Percentiles rank a stretch among this genome's conserved stretches.
These are phyloP conservation scores for Didymella keratinophila DNA, from an alignment of 2,329 filamentous ascomycete genomes.

Conservation along the genomic window DNA sequence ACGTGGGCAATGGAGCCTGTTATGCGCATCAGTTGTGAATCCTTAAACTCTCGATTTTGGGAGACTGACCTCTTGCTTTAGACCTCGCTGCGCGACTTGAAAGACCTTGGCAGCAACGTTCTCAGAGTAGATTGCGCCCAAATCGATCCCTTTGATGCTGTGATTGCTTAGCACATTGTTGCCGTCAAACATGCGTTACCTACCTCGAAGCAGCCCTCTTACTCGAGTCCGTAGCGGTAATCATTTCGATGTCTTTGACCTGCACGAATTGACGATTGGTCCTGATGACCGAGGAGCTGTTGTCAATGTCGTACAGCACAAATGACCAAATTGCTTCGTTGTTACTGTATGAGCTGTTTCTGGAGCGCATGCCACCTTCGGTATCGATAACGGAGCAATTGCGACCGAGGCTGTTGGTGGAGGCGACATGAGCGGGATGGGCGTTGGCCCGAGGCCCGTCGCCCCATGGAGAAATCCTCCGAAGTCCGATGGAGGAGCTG, in stretches of 20 bases:
- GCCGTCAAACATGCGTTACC: neutral
- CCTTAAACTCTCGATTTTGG: too few relatives aligned
- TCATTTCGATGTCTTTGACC: constrained; percentile 14
- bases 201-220: constrained; percentile 19
- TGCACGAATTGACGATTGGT: neutral
- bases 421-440: constrained; percentile 33
- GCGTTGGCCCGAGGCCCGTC: constrained; percentile 40
- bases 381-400: constrained; percentile 36
- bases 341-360: constrained; percentile 5
- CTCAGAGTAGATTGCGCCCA: constrained; percentile 40
- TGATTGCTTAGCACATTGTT: neutral
- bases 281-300: neutral
- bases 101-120: constrained; percentile 43
- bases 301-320: neutral
- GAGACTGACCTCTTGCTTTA: constrained; percentile 31
- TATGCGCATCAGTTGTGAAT: neutral
- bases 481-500: constrained; percentile 8
- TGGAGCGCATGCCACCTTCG: constrained; percentile 14
- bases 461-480: constrained; percentile 17
- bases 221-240: neutral
- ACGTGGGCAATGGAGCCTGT: constrained; percentile 39
- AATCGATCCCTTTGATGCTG: constrained; percentile 38
- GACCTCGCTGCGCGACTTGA: constrained; percentile 43
- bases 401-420: constrained; percentile 17
- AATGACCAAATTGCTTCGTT: neutral